Evolutionary conservation across 2,329 filamentous ascomycete species (phyloP).

Genomic region (Myriosclerotinia curreyana): DNA sequence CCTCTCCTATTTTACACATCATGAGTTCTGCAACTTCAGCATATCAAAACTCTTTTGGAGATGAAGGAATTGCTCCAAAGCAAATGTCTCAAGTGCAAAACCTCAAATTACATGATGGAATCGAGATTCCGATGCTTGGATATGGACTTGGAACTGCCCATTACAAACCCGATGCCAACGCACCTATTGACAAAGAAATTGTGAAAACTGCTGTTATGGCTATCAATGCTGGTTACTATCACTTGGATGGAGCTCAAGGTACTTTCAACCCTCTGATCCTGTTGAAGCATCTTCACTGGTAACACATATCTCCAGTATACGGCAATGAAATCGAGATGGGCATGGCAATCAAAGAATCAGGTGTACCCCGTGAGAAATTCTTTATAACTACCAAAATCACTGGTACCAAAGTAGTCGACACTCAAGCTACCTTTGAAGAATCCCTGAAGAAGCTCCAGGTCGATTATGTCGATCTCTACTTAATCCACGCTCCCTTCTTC

Average conservation of each 20-base stretch:
- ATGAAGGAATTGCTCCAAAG: slow-evolving; percentile 69
- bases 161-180: slow-evolving; percentile 49
- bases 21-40: slow-evolving; percentile 46
- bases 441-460: slow-evolving; percentile 61
- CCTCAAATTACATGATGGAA: slow-evolving; percentile 71
- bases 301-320: slow-evolving; percentile 46
- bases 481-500: slow-evolving; percentile 58
- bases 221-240: slow-evolving; percentile 66
- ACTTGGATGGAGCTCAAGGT: slow-evolving; percentile 74
- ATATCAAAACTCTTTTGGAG: slow-evolving; percentile 36
- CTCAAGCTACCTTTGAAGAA: slow-evolving; percentile 51
- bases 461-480: slow-evolving; percentile 70
- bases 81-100: slow-evolving; percentile 51
- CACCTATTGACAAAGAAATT: slow-evolving; percentile 51
- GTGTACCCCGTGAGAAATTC: slow-evolving; percentile 63
- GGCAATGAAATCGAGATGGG: slow-evolving; percentile 69
- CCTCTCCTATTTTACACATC: slow-evolving; percentile 29
- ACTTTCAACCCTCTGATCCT: not conserved
- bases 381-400: slow-evolving; percentile 63
- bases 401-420: slow-evolving; percentile 37
- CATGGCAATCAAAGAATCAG: slow-evolving; percentile 63
- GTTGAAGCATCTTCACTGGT: not conserved
- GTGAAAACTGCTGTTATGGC: slow-evolving; percentile 56
- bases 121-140: slow-evolving; percentile 66
- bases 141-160: slow-evolving; percentile 71